Evolutionary conservation across 176 grass and related monocot species (phyloP), one percentile per base, ranked within the genome.

Genomic region (Carex littledalei): DNA sequence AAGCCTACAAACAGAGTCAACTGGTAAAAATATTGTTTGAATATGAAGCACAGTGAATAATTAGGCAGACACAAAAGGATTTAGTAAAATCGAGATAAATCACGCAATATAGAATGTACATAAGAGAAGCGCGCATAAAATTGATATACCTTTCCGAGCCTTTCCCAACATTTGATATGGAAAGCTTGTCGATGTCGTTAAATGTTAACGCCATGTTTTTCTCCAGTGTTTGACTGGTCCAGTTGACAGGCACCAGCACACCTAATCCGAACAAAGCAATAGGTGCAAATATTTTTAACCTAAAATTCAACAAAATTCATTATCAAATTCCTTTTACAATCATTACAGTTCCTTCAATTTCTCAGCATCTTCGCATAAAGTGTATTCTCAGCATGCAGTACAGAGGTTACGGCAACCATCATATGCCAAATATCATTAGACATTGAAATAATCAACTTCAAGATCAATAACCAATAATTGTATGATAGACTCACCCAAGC

Each of bases 271-370:
- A 86, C 22, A 94, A 20, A 63, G 93, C 81, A 84, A 95, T 87
- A 76, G 96, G 93, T 52, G 87, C 91, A 95, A 99, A 99, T 88
- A 99, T 91, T 86, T 95, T 95, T 82, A 99, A 87, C 75, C 96
- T 99, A 91, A 55, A 49, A 75, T 78, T 85, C 73, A 86, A 58
- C 26, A 41, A 60, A 79, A 84, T 32, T 55, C 22, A 17, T 32
- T 17, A 17, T 63, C 31, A 34, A 43, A 52, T 47, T 86, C 21
- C 20, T 79, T 65, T 52, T 16, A 24, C 2, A 47, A 52, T 74
- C 70, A 22, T 50, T 10, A 13, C 11, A 74, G 43, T 74, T 49
- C 20, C 70, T 47, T 22, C 39, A 45, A 21, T 47, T 32, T 37
- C 45, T 49, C 45, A 49, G 45, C 8, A 49, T 49, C 45, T 49